Conservation (phyloP, 306 rosid species). For the Trichosanthes cucumerina region DNA sequence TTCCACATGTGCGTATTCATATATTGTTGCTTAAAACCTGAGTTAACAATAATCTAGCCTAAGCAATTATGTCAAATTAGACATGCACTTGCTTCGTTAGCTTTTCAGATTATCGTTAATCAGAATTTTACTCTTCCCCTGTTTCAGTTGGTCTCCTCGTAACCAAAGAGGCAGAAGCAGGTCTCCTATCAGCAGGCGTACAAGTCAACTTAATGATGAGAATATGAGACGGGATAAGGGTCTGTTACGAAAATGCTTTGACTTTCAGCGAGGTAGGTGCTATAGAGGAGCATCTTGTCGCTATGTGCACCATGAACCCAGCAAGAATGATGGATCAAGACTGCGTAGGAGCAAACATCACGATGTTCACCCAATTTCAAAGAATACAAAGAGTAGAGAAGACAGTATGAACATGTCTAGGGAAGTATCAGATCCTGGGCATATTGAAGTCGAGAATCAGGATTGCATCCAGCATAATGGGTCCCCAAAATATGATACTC, state of each 20-base stretch:
- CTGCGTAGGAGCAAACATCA: conserved; percentile 35
- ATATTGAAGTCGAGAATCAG: conserved; percentile 32
- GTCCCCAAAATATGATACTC: conserved; percentile 23
- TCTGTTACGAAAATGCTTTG: conserved; percentile 42
- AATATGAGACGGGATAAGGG: conserved; percentile 50
- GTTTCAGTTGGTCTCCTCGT: conserved; percentile 69
- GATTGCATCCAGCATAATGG: conserved; percentile 24
- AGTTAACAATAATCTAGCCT: not conserved
- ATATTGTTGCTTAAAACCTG: not conserved
- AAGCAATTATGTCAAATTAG: not conserved
- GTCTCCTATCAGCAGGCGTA: conserved; percentile 61
- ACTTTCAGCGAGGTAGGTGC: conserved; percentile 73
- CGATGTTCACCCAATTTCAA: conserved; percentile 22
- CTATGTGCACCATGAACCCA: conserved; percentile 59
- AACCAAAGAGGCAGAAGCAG: conserved; percentile 75
- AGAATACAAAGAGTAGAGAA: conserved; percentile 28
- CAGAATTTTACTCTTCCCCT: conserved; percentile 18
- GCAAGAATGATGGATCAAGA: conserved; percentile 51
- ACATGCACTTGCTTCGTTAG: not conserved
- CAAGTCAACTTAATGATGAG: conserved; percentile 41
- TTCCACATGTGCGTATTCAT: too few relatives aligned
- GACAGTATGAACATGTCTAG: conserved; percentile 18
- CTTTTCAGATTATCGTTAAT: conserved; percentile 1
- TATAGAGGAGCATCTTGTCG: conserved; percentile 71
- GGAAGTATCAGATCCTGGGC: conserved; percentile 27